Evolutionary conservation across 2,329 filamentous ascomycete genomes (phyloP).

Genomic region (Colletotrichum sidae): DNA sequence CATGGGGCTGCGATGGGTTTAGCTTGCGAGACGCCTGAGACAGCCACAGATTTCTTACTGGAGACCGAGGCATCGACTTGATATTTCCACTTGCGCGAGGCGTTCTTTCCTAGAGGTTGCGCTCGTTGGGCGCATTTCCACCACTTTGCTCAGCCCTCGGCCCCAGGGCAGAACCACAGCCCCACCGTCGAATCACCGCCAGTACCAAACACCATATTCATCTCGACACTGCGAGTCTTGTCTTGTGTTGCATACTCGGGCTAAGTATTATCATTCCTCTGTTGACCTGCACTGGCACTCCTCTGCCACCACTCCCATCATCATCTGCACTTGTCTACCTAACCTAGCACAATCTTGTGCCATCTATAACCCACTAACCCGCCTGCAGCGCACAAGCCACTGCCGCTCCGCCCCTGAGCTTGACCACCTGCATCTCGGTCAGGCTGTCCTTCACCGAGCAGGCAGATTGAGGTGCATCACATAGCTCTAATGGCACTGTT

Average conservation of each 20-base stretch:
- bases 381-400: constrained; percentile 6
- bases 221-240: neutral
- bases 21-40: constrained; percentile 15
- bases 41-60: neutral
- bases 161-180: constrained; percentile 24
- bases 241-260: neutral
- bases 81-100: constrained; percentile 31
- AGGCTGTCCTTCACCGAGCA: constrained; percentile 25
- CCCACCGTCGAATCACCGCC: neutral
- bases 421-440: constrained; percentile 1
- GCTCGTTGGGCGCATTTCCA: constrained; percentile 30
- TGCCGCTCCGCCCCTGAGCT: constrained; percentile 10
- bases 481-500: too few species aligned
- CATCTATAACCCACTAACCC: neutral
- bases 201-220: neutral
- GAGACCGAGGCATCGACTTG: constrained; percentile 14
- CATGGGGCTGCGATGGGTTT: constrained; percentile 2
- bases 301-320: constrained; percentile 3
- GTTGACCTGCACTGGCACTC: neutral
- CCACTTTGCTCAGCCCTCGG: constrained; percentile 13
- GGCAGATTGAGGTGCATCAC: constrained; percentile 2
- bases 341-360: neutral
- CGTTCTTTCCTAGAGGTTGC: constrained; percentile 17
- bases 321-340: neutral
- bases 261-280: constrained; percentile 1